These are phyloP conservation scores for Alternaria novae-zelandiae DNA, from an alignment of 2,329 filamentous ascomycete genomes.

Conservation along the genomic window DNA sequence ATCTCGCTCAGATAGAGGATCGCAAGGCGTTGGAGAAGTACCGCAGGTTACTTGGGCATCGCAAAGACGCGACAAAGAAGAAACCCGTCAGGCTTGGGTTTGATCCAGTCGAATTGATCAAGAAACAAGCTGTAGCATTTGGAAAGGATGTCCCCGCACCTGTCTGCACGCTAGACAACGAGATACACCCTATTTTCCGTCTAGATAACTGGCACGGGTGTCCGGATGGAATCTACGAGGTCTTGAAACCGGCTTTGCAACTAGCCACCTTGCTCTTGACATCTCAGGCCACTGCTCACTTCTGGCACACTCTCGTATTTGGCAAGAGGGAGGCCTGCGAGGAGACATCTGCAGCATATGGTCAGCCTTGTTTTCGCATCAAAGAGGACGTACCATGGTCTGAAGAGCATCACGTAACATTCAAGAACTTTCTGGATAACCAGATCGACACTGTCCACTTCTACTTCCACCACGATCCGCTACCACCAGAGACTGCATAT, in stretches of 20 bases:
- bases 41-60: slow-evolving; percentile 45
- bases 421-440: slow-evolving; percentile 38
- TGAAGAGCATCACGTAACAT: slow-evolving; percentile 36
- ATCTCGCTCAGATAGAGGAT: slow-evolving; percentile 47
- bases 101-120: slow-evolving; percentile 48
- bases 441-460: slow-evolving; percentile 48
- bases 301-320: slow-evolving; percentile 49
- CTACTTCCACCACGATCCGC: slow-evolving; percentile 46
- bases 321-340: slow-evolving; percentile 42
- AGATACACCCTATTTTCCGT: slow-evolving; percentile 47
- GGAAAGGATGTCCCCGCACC: slow-evolving; percentile 23
- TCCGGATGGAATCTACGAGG: slow-evolving; percentile 46
- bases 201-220: slow-evolving; percentile 49
- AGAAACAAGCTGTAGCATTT: slow-evolving; percentile 47
- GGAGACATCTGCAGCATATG: slow-evolving; percentile 39
- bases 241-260: slow-evolving; percentile 47
- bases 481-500: slow-evolving; percentile 45
- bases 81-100: slow-evolving; percentile 46
- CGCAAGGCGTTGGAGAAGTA: slow-evolving; percentile 47
- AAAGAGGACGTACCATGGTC: slow-evolving; percentile 44
- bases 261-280: slow-evolving; percentile 43
- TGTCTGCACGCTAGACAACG: slow-evolving; percentile 42
- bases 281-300: slow-evolving; percentile 45
- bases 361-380: slow-evolving; percentile 45
- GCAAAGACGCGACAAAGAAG: slow-evolving; percentile 40